Evolutionary conservation across 202 grass and related monocot genomes (phyloP).

Genomic region (Digitaria exilis): DNA sequence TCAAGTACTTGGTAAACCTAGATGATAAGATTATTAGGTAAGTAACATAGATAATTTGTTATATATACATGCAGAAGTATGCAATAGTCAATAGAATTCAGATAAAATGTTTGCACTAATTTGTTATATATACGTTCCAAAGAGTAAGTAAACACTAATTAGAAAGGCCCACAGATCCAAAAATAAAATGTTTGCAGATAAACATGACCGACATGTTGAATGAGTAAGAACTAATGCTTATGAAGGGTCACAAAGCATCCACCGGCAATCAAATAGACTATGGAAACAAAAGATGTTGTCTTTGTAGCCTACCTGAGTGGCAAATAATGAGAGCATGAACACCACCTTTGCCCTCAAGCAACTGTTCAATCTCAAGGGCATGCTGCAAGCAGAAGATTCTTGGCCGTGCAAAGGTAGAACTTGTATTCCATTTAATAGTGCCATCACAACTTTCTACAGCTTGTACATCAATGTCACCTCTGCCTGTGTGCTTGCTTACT

Average conservation of each 20-base stretch:
- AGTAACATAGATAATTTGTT: constrained; percentile 12
- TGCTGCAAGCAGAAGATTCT: constrained; percentile 98
- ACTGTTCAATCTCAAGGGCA: constrained; percentile 83
- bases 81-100: not conserved
- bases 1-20: not conserved
- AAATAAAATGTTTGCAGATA: not conserved
- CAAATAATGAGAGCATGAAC: constrained; percentile 75
- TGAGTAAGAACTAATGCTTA: constrained; percentile 10
- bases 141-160: not conserved
- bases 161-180: not conserved
- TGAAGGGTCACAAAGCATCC: constrained; percentile 20
- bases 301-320: constrained; percentile 70
- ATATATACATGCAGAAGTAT: not conserved
- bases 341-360: constrained; percentile 78
- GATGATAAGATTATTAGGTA: not conserved
- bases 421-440: constrained; percentile 54
- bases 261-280: constrained; percentile 22
- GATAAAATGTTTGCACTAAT: too few species aligned
- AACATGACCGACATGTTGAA: constrained; percentile 16
- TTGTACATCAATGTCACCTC: constrained; percentile 28
- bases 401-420: constrained; percentile 58
- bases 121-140: constrained; percentile 1
- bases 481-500: constrained; percentile 31
- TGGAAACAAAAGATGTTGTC: constrained; percentile 7
- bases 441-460: constrained; percentile 10